These are phyloP conservation scores for Saprolegnia diclina DNA, from an alignment of 352 stramenopile species.

Conservation along the genomic window DNA sequence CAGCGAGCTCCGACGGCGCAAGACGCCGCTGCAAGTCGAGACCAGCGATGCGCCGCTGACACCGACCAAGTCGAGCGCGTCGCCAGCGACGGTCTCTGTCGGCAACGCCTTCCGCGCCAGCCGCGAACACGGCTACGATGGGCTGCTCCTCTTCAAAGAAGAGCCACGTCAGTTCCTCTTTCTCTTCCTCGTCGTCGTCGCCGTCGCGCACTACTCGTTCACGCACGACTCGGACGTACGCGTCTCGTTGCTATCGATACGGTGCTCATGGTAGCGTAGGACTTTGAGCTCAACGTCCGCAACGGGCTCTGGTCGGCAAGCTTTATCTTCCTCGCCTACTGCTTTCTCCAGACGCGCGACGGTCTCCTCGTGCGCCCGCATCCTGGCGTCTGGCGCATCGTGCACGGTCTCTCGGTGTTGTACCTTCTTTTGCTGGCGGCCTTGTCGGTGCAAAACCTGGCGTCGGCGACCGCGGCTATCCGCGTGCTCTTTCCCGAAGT, in stretches of 20 bases:
- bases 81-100: neutral
- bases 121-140: slow-evolving; percentile 50
- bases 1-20: slow-evolving; percentile 17
- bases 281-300: slow-evolving; percentile 59
- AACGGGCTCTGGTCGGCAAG: slow-evolving; percentile 55
- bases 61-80: neutral
- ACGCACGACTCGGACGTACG: slow-evolving; percentile 61
- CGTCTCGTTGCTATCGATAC: neutral
- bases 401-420: slow-evolving; percentile 71
- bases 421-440: slow-evolving; percentile 68
- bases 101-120: slow-evolving; percentile 58
- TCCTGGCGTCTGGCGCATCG: slow-evolving; percentile 68
- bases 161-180: slow-evolving; percentile 75
- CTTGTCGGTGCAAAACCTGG: slow-evolving; percentile 63
- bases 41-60: neutral
- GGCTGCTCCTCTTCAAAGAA: slow-evolving; percentile 69
- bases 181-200: slow-evolving; percentile 44
- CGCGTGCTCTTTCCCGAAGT: slow-evolving; percentile 72
- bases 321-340: slow-evolving; percentile 80
- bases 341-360: slow-evolving; percentile 76
- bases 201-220: slow-evolving; percentile 79
- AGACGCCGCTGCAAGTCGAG: slow-evolving; percentile 8
- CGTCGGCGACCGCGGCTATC: slow-evolving; percentile 54
- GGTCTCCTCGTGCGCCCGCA: slow-evolving; percentile 73
- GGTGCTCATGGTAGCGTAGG: slow-evolving; percentile 29